Evolutionary conservation across 805 yeast genomes (phyloP).

Genomic region (Wickerhamomyces xylosicus): DNA sequence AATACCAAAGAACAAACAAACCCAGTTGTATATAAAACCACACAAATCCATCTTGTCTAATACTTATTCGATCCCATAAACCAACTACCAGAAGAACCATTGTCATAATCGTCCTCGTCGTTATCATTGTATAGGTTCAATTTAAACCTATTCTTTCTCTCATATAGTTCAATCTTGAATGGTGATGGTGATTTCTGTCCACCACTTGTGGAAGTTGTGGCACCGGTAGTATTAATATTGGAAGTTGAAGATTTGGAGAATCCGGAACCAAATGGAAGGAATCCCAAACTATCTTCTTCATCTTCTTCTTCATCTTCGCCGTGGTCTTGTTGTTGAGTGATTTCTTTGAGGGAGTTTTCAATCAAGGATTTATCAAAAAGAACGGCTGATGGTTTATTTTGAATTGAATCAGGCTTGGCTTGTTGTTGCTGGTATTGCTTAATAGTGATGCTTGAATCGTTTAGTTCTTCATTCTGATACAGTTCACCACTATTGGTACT

Average conservation of each 20-base stretch:
- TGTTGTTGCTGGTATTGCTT: not conserved
- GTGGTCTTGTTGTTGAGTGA: conserved; percentile 2
- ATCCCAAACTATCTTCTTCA: not conserved
- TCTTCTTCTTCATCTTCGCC: conserved; percentile 1
- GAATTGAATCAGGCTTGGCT: not conserved
- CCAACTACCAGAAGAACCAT: conserved; percentile 10
- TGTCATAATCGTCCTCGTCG: conserved; percentile 6
- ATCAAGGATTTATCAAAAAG: conserved; percentile 16
- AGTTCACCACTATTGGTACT: too few species aligned
- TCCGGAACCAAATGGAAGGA: not conserved
- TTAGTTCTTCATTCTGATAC: not conserved
- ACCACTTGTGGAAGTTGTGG: conserved; percentile 1
- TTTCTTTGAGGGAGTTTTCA: conserved; percentile 14
- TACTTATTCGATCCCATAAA: conserved; percentile 17
- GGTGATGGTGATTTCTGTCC: not conserved
- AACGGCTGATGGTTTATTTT: conserved; percentile 2
- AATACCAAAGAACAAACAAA: too few species aligned
- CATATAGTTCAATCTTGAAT: conserved; percentile 19
- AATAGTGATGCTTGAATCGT: conserved; percentile 1
- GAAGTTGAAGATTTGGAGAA: not conserved
- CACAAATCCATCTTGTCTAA: too few species aligned
- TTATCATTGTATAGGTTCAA: conserved; percentile 13
- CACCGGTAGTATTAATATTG: not conserved
- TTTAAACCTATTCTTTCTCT: conserved; percentile 15
- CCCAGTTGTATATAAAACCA: too few species aligned